Evolutionary conservation across 2,329 filamentous ascomycete species (phyloP).

Genomic region (Diaporthe capsici): DNA sequence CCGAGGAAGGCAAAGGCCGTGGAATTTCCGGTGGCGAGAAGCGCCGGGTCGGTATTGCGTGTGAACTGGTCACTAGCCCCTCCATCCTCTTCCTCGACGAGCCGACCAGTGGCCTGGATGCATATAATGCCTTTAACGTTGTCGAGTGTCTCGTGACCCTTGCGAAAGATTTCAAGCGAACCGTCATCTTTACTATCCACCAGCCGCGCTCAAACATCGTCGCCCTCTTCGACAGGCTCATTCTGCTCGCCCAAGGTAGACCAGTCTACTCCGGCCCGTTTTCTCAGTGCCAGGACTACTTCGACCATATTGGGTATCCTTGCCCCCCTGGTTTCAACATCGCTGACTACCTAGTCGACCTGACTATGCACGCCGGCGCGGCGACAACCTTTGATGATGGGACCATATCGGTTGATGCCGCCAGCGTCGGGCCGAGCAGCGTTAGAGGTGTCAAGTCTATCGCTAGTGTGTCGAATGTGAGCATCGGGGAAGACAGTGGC

Average conservation of each 20-base stretch:
- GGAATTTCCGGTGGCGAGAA: constrained; percentile 99
- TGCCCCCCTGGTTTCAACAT: constrained; percentile 99
- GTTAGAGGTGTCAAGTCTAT: constrained; percentile 92
- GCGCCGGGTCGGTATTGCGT: constrained; percentile 94
- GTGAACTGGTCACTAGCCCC: constrained; percentile 96
- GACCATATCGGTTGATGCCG: constrained; percentile 65
- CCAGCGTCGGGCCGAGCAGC: constrained; percentile 85
- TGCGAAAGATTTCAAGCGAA: constrained; percentile 96
- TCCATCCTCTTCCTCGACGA: constrained; percentile 98
- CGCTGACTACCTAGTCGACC: constrained; percentile 95
- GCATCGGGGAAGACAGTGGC: constrained; percentile 77
- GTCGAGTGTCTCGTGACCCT: constrained; percentile 95
- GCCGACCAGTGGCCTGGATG: constrained; percentile 94
- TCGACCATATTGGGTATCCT: constrained; percentile 90
- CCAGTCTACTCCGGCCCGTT: constrained; percentile 96
- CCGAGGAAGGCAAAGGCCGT: constrained; percentile 92
- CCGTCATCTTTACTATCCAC: constrained; percentile 98
- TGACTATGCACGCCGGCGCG: constrained; percentile 93
- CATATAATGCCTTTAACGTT: constrained; percentile 98
- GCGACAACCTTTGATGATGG: constrained; percentile 73
- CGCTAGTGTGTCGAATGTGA: constrained; percentile 83
- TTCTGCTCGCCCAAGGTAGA: constrained; percentile 89
- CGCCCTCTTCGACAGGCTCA: constrained; percentile 93
- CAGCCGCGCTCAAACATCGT: constrained; percentile 99
- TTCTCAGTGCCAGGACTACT: constrained; percentile 89